A percentile compares a stretch with the other conserved stretches of the same genome.
These are phyloP conservation scores for Colletotrichum ledebouriae DNA, from an alignment of 2,329 filamentous ascomycete genomes.

Conservation along the genomic window DNA sequence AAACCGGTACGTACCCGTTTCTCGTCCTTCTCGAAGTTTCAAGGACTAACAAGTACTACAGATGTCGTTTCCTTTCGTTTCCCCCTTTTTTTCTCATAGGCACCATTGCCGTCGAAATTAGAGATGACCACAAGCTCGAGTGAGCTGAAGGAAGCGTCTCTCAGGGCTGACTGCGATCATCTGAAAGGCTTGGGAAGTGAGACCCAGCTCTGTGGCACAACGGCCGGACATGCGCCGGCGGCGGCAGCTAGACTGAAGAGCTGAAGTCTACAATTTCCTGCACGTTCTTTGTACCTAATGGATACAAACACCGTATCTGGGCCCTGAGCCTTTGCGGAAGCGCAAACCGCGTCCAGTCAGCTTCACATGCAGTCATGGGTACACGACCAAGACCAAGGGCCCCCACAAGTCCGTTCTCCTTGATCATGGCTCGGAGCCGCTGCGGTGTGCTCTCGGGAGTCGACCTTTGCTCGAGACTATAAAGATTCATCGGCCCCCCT, in stretches of 20 bases:
- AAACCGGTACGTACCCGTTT: conserved; percentile 32
- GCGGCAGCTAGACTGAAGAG: conserved; percentile 22
- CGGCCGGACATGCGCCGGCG: conserved; percentile 24
- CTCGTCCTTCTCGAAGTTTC: conserved; percentile 14
- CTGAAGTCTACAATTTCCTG: conserved; percentile 17
- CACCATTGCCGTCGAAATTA: background rate
- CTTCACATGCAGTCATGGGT: conserved; percentile 37
- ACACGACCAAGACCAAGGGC: conserved; percentile 5
- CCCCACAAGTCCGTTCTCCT: conserved; percentile 25
- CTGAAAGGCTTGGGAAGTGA: conserved; percentile 5
- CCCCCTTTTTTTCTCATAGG: background rate
- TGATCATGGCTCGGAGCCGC: conserved; percentile 30
- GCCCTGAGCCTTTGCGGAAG: conserved; percentile 30
- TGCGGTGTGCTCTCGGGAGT: conserved; percentile 24
- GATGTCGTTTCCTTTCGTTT: background rate
- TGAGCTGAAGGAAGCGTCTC: background rate
- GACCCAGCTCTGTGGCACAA: conserved; percentile 8
- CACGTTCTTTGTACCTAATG: background rate
- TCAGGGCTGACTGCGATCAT: background rate
- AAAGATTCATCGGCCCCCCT: conserved; percentile 32
- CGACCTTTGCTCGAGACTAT: conserved; percentile 23
- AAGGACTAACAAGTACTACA: conserved; percentile 16
- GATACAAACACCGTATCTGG: conserved; percentile 11
- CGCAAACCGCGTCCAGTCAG: conserved; percentile 20
- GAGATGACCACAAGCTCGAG: background rate